Evolutionary conservation across 2,329 filamentous ascomycete genomes (phyloP), one percentile per base, ranked within the genome.

Genomic region (Stagonosporopsis cucurbitacearum): DNA sequence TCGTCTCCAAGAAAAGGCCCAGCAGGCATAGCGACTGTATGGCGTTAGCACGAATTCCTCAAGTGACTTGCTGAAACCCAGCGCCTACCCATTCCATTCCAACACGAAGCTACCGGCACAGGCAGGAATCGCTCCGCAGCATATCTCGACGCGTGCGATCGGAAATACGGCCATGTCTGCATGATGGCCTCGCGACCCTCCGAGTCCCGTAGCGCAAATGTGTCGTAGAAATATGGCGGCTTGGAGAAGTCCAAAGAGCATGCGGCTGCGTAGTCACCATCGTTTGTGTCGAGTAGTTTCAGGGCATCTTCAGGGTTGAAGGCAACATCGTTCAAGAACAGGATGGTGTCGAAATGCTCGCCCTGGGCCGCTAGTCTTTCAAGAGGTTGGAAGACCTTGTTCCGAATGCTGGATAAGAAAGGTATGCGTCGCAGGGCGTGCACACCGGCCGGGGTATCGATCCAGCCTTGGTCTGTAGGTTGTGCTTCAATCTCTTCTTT

Each of bases 381-480:
- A 59, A 91, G 67, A 8, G 87, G 86, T 57, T 82, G 72, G 62
- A 92, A 73, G n/a, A 83, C 84, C 60, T 77, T 72, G 70, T 92
- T 92, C 36, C 89, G 81, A 54, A 89, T 66, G 23, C 76, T 80
- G 1, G 89, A 82, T 19, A 92, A 77, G 68, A 88, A 91, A 1
- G 88, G 88, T 58, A 92, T 91, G 19, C 89, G 80, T 44, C 89
- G 78, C 57, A 88, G n/a, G 65, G 88, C 85, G 55, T 75, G 81
- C 13, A 58, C 46, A 6, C 65, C 65, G 4, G 55, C 48, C 7
- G 82, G 72, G n/a, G 85, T 88, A 26, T 80, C 72, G 26, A 91
- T 82, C 88, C 88, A 91, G 0, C 88, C 88, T 19, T 64, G 50
- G 3, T 60, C 56, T 1, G 50, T 48, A 6, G 66, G 64, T 23